Evolutionary conservation across 2,329 filamentous ascomycete species (phyloP).

Genomic region (Tolypocladium sp.): DNA sequence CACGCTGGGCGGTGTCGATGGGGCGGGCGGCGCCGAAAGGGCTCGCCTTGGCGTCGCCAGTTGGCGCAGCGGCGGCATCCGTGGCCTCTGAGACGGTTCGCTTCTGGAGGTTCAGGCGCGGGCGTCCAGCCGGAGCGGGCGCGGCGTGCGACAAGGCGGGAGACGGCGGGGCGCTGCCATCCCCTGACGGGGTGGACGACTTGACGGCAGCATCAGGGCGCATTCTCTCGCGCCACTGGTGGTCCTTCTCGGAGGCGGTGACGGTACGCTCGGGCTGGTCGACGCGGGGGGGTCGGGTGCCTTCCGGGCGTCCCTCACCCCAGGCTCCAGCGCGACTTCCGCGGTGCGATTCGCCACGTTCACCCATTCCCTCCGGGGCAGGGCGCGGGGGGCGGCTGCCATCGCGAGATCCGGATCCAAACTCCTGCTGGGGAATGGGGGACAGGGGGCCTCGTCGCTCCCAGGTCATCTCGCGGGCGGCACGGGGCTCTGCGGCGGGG

Average conservation of each 20-base stretch:
- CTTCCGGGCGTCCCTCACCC: conserved; percentile 69
- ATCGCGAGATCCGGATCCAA: conserved; percentile 40
- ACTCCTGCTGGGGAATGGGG: conserved; percentile 49
- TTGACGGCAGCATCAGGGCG: conserved; percentile 62
- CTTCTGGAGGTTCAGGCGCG: conserved; percentile 82
- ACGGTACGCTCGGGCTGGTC: conserved; percentile 63
- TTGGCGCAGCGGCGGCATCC: conserved; percentile 40
- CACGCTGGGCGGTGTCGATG: conserved; percentile 84
- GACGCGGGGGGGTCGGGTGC: conserved; percentile 69
- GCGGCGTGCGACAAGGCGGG: conserved; percentile 50
- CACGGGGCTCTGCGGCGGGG: conserved; percentile 46
- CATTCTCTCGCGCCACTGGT: conserved; percentile 88
- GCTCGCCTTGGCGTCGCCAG: conserved; percentile 71
- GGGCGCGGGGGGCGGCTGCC: conserved; percentile 38
- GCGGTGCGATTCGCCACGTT: conserved; percentile 47
- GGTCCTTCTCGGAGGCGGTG: conserved; percentile 87
- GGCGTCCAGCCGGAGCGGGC: conserved; percentile 51
- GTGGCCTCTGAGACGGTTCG: conserved; percentile 73
- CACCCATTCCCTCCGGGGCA: conserved; percentile 43
- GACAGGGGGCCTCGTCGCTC: conserved; percentile 89
- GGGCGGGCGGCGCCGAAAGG: conserved; percentile 90
- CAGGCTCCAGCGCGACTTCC: conserved; percentile 62
- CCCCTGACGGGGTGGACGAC: conserved; percentile 54
- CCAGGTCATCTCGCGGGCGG: conserved; percentile 74
- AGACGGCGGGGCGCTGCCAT: conserved; percentile 66